Conservation (phyloP, 768 basidiomycete genomes). For the Gautieria morchelliformis region DNA sequence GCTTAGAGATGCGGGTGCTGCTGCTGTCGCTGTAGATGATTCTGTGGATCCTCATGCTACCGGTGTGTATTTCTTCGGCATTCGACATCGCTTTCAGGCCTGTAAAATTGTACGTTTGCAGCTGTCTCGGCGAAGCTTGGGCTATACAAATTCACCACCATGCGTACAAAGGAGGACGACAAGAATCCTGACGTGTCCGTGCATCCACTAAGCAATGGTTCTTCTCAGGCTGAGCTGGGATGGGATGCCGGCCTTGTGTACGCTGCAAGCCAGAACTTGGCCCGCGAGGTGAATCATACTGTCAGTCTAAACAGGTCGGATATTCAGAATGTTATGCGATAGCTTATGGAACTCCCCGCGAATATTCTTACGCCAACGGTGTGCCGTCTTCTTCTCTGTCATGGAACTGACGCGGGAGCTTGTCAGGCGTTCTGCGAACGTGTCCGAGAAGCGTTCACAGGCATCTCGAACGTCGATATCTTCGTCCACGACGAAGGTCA, state of each 20-base stretch:
- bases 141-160: conserved; percentile 56
- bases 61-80: conserved; percentile 33
- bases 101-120: conserved; percentile 11
- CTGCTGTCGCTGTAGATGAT: conserved; percentile 52
- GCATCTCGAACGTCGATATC: conserved; percentile 57
- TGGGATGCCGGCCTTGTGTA: conserved; percentile 71
- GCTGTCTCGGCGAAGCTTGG: conserved; percentile 76
- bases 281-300: conserved; percentile 50
- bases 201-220: conserved; percentile 38
- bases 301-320: neutral
- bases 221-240: conserved; percentile 35
- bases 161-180: conserved; percentile 67
- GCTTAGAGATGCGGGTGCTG: conserved; percentile 31
- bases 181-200: conserved; percentile 37
- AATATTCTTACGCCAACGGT: conserved; percentile 83
- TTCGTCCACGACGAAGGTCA: conserved; percentile 66
- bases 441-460: conserved; percentile 54
- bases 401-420: neutral
- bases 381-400: conserved; percentile 11
- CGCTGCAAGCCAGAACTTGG: conserved; percentile 70
- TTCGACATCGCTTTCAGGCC: neutral
- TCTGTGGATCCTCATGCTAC: conserved; percentile 67
- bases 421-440: conserved; percentile 60
- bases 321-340: neutral
- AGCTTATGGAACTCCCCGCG: conserved; percentile 80